Conservation (phyloP, 1,139 yeast genomes). For the Blastobotrys apis region DNA sequence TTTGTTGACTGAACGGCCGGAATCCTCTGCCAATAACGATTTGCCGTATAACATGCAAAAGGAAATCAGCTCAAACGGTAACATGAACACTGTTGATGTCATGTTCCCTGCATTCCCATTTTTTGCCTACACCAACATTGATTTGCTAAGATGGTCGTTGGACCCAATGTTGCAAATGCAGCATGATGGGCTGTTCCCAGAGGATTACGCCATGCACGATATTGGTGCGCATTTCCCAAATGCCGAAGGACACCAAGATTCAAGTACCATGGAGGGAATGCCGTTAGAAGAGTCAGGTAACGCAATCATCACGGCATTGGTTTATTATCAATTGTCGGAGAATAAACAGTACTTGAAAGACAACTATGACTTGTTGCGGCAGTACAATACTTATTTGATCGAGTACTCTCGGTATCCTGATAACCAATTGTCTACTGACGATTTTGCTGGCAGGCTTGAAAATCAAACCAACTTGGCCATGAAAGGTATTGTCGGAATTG, state of each 20-base stretch:
- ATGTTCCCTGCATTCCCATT: constrained; percentile 14
- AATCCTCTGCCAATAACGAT: not conserved
- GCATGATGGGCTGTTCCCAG: constrained; percentile 7
- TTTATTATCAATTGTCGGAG: constrained; percentile 2
- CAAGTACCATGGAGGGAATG: constrained; percentile 7
- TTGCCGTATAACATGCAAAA: constrained; percentile 10
- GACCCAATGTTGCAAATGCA: constrained; percentile 9
- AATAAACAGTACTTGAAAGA: constrained; percentile 3
- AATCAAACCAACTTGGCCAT: constrained; percentile 14
- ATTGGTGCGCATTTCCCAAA: constrained; percentile 12
- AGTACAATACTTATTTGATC: constrained; percentile 8
- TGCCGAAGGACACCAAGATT: constrained; percentile 8
- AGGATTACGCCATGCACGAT: constrained; percentile 12
- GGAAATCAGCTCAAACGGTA: constrained; percentile 11
- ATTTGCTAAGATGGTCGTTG: constrained; percentile 5
- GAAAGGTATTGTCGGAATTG: constrained; percentile 12
- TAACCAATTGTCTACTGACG: constrained; percentile 16
- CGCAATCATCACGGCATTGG: constrained; percentile 1
- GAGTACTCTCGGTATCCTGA: constrained; percentile 7
- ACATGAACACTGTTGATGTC: constrained; percentile 13
- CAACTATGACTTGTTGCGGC: constrained; percentile 7
- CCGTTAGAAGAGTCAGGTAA: constrained; percentile 13
- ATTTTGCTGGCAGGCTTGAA: constrained; percentile 11
- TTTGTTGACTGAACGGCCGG: not conserved
- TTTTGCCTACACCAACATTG: constrained; percentile 5